phyloP scores from a whole-genome alignment of 208 protist species.

The Acanthamoeba castellanii region DNA sequence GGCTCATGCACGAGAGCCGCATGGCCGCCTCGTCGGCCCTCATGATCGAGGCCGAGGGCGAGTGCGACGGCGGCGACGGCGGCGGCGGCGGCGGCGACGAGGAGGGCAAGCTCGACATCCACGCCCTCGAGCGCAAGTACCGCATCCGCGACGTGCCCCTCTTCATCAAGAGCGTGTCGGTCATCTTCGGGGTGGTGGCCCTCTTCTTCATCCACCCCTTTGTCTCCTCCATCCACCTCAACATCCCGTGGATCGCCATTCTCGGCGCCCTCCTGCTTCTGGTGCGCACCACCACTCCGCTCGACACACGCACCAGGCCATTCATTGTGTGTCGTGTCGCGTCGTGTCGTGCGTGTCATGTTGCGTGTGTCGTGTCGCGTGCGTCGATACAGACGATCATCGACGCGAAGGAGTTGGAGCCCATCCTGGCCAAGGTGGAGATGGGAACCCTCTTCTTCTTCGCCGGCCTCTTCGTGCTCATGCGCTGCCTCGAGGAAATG shows the following conservation, averaged over 20 bases:
- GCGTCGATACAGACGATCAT: not conserved
- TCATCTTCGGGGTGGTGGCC: slow-evolving; percentile 78
- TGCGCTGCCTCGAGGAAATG: slow-evolving; percentile 76
- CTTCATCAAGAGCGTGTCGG: slow-evolving; percentile 75
- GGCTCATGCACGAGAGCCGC: not conserved
- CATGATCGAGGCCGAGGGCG: not conserved
- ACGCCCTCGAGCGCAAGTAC: slow-evolving; percentile 74
- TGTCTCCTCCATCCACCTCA: slow-evolving; percentile 70
- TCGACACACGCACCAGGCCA: no score
- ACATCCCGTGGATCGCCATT: slow-evolving; percentile 76
- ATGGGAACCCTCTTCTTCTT: slow-evolving; percentile 87
- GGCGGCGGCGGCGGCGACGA: not conserved
- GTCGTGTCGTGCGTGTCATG: no score
- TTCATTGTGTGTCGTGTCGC: no score
- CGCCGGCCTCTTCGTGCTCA: slow-evolving; percentile 83
- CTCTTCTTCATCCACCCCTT: slow-evolving; percentile 82
- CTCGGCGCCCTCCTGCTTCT: not conserved
- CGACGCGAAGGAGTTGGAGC: slow-evolving; percentile 70
- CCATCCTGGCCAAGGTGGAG: slow-evolving; percentile 82
- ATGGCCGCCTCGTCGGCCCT: not conserved
- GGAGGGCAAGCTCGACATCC: slow-evolving; percentile 48
- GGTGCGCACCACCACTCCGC: not conserved
- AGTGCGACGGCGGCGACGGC: not conserved
- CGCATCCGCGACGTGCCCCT: slow-evolving; percentile 70
- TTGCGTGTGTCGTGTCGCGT: not conserved